phyloP scores from a whole-genome alignment of 2,329 filamentous ascomycete genomes.

The Colletotrichum incanum region DNA sequence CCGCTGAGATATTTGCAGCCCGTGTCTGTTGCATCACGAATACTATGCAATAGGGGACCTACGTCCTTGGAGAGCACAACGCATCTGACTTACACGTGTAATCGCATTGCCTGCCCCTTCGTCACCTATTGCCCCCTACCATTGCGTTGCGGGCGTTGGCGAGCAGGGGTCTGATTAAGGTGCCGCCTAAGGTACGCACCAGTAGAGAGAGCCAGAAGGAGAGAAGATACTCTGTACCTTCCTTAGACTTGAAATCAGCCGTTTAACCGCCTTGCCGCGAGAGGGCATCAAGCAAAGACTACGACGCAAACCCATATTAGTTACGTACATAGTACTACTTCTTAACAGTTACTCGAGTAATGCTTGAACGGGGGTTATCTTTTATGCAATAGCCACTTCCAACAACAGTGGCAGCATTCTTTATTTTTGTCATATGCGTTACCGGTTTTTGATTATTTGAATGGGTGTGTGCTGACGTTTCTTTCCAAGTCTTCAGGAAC shows the following conservation, averaged over 20 bases:
- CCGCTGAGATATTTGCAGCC: neutral
- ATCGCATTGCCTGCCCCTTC: neutral
- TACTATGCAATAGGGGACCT: neutral
- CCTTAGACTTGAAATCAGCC: neutral
- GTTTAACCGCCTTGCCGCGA: neutral
- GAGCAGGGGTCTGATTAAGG: neutral
- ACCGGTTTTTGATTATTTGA: neutral
- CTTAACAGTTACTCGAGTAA: too few species aligned
- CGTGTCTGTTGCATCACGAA: neutral
- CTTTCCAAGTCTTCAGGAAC: neutral
- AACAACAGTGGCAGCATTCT: neutral
- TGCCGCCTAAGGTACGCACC: neutral
- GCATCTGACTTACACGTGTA: constrained; percentile 3
- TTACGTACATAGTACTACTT: too few species aligned
- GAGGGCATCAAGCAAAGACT: neutral
- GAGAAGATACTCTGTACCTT: too few species aligned
- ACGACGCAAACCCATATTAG: neutral
- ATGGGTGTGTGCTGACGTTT: neutral
- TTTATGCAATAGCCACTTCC: neutral
- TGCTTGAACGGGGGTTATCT: neutral
- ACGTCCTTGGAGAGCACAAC: neutral
- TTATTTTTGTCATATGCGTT: neutral
- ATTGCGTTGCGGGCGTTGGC: constrained; percentile 5
- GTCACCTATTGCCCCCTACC: too few species aligned
- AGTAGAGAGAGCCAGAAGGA: too few species aligned